A percentile compares a stretch with the other conserved stretches of the same genome.
phyloP scores from a whole-genome alignment of 1,139 yeast species.

The Suhomyces maxii region DNA sequence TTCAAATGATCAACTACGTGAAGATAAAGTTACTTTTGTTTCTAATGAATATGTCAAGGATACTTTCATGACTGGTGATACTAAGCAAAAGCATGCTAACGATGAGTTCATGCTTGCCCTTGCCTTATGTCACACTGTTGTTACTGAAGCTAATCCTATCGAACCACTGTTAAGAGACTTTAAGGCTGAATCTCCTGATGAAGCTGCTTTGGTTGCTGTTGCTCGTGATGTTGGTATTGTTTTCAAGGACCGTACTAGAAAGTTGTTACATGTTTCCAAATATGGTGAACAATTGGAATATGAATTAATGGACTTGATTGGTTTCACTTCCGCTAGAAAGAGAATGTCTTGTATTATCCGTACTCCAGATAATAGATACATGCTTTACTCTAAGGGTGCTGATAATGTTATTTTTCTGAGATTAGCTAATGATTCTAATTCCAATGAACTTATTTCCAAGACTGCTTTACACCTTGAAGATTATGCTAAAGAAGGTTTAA shows the following conservation, averaged over 20 bases:
- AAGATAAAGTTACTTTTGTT: conserved; percentile 74
- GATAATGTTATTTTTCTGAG: conserved; percentile 87
- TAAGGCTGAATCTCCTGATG: conserved; percentile 98
- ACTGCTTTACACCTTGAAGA: conserved; percentile 88
- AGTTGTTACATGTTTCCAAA: conserved; percentile 65
- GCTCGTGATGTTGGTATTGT: conserved; percentile 92
- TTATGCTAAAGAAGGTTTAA: conserved; percentile 93
- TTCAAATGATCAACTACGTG: conserved; percentile 58
- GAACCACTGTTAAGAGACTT: conserved; percentile 58
- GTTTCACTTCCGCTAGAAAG: conserved; percentile 89
- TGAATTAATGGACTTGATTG: conserved; percentile 74
- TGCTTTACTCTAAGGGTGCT: conserved; percentile 88
- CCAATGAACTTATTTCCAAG: conserved; percentile 39
- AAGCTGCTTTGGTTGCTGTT: conserved; percentile 90
- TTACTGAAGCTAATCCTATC: conserved; percentile 66
- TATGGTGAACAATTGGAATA: conserved; percentile 75
- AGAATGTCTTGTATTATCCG: conserved; percentile 59
- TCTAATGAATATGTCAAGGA: conserved; percentile 59
- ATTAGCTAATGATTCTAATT: conserved; percentile 41
- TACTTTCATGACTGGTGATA: conserved; percentile 38
- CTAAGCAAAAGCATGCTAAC: conserved; percentile 60
- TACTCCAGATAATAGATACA: conserved; percentile 49
- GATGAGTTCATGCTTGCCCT: conserved; percentile 83
- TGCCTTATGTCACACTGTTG: conserved; percentile 89
- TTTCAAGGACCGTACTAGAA: conserved; percentile 72